These are phyloP conservation scores for Wallacemonas sp. DNA, from an alignment of 208 protist genomes.

Conservation along the genomic window DNA sequence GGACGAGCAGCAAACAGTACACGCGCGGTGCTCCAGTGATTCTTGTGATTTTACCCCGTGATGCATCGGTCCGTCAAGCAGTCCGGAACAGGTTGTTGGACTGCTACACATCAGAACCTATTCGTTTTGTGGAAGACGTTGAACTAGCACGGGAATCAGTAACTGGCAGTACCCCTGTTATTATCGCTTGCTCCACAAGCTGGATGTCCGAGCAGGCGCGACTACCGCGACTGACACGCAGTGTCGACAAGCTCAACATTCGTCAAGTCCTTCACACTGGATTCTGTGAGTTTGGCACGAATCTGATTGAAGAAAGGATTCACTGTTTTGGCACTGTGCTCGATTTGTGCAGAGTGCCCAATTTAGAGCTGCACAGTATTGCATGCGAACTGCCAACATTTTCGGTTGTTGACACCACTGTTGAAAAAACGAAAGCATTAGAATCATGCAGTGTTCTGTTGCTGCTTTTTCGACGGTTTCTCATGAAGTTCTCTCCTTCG, in stretches of 20 bases:
- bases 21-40: constrained; percentile 4
- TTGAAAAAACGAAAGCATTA: constrained; percentile 15
- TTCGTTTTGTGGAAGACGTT: constrained; percentile 3
- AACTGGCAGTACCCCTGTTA: constrained; percentile 27
- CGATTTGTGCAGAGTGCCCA: constrained; percentile 13
- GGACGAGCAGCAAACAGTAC: neutral
- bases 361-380: constrained; percentile 6
- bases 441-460: constrained; percentile 39
- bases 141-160: neutral
- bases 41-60: constrained; percentile 17
- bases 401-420: neutral
- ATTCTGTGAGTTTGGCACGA: constrained; percentile 35
- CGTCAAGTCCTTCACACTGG: constrained; percentile 44
- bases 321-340: constrained; percentile 19
- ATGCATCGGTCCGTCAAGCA: neutral
- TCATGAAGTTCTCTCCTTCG: constrained; percentile 34
- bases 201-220: constrained; percentile 39
- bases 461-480: constrained; percentile 69
- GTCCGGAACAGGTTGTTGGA: constrained; percentile 17
- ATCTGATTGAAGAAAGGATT: constrained; percentile 44
- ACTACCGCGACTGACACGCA: constrained; percentile 13
- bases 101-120: constrained; percentile 25
- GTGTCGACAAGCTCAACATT: constrained; percentile 30
- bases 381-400: constrained; percentile 23
- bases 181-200: constrained; percentile 44